A percentile compares a stretch with the other conserved stretches of the same genome.
These are phyloP conservation scores for Paralagenidium karlingii DNA, from an alignment of 352 stramenopile genomes.

Conservation along the genomic window DNA sequence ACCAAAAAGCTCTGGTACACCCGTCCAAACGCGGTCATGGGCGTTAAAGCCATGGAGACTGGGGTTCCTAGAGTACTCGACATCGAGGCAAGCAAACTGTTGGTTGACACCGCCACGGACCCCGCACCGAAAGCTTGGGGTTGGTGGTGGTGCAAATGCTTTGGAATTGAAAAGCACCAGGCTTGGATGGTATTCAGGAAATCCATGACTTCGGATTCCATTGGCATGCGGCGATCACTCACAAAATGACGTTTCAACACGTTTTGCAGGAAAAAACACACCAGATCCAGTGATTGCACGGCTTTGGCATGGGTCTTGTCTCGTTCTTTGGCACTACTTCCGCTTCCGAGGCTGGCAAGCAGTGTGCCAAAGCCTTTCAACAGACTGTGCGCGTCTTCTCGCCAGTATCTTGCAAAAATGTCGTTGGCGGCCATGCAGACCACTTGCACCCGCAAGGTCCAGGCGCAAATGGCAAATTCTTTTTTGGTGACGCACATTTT, in stretches of 20 bases:
- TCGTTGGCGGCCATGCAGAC: slow-evolving; percentile 34
- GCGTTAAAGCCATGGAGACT: too few relatives aligned
- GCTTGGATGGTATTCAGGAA: slow-evolving; percentile 73
- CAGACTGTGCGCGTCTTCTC: slow-evolving; percentile 38
- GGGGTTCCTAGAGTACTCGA: too few relatives aligned
- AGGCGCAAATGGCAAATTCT: slow-evolving; percentile 20
- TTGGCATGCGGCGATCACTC: slow-evolving; percentile 19
- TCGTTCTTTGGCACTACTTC: background rate
- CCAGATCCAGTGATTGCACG: slow-evolving; percentile 9
- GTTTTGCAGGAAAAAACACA: slow-evolving; percentile 15
- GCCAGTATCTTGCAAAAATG: slow-evolving; percentile 65
- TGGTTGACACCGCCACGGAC: too few relatives aligned
- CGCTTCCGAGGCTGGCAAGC: too few relatives aligned
- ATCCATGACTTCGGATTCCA: slow-evolving; percentile 56
- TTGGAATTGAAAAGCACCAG: slow-evolving; percentile 49
- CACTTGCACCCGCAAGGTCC: slow-evolving; percentile 32
- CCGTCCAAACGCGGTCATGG: too few relatives aligned
- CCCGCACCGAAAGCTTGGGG: too few relatives aligned
- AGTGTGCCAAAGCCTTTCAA: too few relatives aligned
- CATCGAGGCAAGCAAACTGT: too few relatives aligned
- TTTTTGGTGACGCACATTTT: slow-evolving; percentile 36
- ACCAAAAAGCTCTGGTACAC: too few relatives aligned
- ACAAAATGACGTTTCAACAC: slow-evolving; percentile 38
- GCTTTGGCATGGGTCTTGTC: slow-evolving; percentile 6
- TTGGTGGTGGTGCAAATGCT: too few relatives aligned